Evolutionary conservation across 768 basidiomycete species (phyloP), one percentile per base, ranked within the genome.

Genomic region (Rhizopogon rudus): DNA sequence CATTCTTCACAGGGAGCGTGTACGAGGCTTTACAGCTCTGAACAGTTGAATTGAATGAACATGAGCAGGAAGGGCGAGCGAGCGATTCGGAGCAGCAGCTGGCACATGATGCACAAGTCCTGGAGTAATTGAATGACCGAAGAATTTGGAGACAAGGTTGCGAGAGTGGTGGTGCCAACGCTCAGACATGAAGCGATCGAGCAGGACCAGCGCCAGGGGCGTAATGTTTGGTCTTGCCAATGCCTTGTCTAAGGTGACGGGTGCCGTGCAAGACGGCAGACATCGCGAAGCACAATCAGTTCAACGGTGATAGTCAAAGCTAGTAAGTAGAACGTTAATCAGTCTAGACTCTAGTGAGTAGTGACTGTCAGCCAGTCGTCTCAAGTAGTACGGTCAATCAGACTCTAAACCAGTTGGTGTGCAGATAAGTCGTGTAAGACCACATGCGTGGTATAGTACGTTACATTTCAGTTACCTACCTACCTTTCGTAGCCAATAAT

Each of bases 61-160:
- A n/a, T 56, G 63, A 9, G 54, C 20, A 5, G 60, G 57, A 33
- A 53, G 68, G 40, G 55, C 13, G 13, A 43, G 45, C 16, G 65
- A 57, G 0, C 42, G 52, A 52, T 52, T 7, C 58, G 59, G 17
- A 50, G 16, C 16, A n/a, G 20, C 33, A 43, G 40, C 33, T n/a
- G 52, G 61, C 31, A 65, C 56, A 12, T 67, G 72, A 66, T 66
- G 71, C 43, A 73, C 58, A 22, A 61, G 65, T 50, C 83, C 82
- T 3, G 86, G 85, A 4, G 86, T 65, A 39, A 81, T 79, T 35
- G 87, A 75, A 52, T 81, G 77, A 9, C 77, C 71, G 54, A 85
- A 76, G 56, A 89, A 76, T 37, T 74, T 76, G 44, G 80, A 71
- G 45, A 88, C 60, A 37, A 87, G 55, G n/a, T 75, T 77, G 54